phyloP scores from a whole-genome alignment of 2,329 filamentous ascomycete species.

The Epichloe scottii region DNA sequence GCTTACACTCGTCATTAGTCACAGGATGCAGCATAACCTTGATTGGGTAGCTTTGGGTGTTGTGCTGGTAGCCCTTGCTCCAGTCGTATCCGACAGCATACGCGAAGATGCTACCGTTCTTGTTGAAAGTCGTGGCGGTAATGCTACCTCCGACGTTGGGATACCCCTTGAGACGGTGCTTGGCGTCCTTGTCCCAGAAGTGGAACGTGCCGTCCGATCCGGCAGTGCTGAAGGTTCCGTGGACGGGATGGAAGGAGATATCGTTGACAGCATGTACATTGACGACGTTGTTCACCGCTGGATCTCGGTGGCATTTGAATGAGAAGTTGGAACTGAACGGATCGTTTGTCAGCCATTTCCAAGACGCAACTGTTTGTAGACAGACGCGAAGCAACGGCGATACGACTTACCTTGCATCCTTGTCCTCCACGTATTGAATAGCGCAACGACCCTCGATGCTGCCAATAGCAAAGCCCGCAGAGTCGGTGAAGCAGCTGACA shows the following conservation, averaged over 20 bases:
- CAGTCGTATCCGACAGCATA: slow-evolving; percentile 95
- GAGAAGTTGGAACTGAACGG: slow-evolving; percentile 75
- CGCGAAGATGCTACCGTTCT: slow-evolving; percentile 69
- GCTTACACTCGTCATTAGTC: slow-evolving; percentile 48
- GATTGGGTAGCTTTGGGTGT: slow-evolving; percentile 60
- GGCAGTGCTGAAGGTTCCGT: slow-evolving; percentile 97
- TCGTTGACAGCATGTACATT: slow-evolving; percentile 94
- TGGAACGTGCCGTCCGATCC: slow-evolving; percentile 94
- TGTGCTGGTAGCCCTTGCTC: slow-evolving; percentile 87
- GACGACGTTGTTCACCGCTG: slow-evolving; percentile 59
- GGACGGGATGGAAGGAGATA: slow-evolving; percentile 92
- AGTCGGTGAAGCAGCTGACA: slow-evolving; percentile 88
- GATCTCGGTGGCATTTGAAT: slow-evolving; percentile 95
- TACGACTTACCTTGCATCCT: slow-evolving; percentile 55
- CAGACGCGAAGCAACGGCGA: neutral
- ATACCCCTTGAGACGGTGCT: slow-evolving; percentile 82
- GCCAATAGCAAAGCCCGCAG: slow-evolving; percentile 83
- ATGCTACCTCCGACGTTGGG: slow-evolving; percentile 77
- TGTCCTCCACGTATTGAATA: slow-evolving; percentile 97
- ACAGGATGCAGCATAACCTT: slow-evolving; percentile 82
- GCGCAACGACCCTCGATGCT: slow-evolving; percentile 95
- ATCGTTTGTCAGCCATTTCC: neutral
- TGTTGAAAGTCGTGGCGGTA: slow-evolving; percentile 82
- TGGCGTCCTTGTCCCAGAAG: slow-evolving; percentile 90
- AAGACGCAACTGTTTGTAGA: neutral